Conservation (phyloP, 805 yeast species). For the Candida peoriensis region DNA sequence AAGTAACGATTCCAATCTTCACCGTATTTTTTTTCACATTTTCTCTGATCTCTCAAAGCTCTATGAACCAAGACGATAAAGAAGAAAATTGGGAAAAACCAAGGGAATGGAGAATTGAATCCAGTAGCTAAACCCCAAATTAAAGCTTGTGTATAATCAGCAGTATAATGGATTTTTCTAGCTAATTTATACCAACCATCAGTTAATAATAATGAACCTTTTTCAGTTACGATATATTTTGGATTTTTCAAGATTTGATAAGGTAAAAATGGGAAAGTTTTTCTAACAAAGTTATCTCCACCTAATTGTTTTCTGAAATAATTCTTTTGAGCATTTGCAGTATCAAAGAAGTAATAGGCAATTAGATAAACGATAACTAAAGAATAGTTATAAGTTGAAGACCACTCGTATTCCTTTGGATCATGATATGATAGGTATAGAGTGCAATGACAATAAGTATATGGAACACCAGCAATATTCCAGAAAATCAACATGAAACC, state of each 20-base stretch:
- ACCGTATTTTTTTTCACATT: constrained; percentile 86
- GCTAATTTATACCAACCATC: constrained; percentile 96
- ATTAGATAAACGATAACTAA: constrained; percentile 52
- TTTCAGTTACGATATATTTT: constrained; percentile 73
- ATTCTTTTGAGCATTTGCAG: constrained; percentile 93
- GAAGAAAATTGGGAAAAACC: constrained; percentile 94
- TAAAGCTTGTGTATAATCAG: constrained; percentile 82
- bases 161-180: constrained; percentile 92
- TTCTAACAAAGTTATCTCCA: constrained; percentile 74
- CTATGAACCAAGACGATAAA: constrained; percentile 83
- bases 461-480: constrained; percentile 99
- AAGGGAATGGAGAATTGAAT: constrained; percentile 80
- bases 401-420: constrained; percentile 78
- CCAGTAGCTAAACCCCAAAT: constrained; percentile 95
- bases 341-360: constrained; percentile 91
- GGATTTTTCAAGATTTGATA: constrained; percentile 80
- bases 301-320: constrained; percentile 78
- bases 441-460: constrained; percentile 93
- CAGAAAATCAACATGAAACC: constrained; percentile 99
- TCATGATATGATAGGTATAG: constrained; percentile 77
- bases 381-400: constrained; percentile 50
- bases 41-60: constrained; percentile 79
- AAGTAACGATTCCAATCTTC: constrained; percentile 87
- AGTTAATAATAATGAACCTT: constrained; percentile 78
- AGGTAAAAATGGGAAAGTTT: constrained; percentile 91